Evolutionary conservation across 2,329 filamentous ascomycete species (phyloP).

Genomic region (Pseudofabraea citricarpa): DNA sequence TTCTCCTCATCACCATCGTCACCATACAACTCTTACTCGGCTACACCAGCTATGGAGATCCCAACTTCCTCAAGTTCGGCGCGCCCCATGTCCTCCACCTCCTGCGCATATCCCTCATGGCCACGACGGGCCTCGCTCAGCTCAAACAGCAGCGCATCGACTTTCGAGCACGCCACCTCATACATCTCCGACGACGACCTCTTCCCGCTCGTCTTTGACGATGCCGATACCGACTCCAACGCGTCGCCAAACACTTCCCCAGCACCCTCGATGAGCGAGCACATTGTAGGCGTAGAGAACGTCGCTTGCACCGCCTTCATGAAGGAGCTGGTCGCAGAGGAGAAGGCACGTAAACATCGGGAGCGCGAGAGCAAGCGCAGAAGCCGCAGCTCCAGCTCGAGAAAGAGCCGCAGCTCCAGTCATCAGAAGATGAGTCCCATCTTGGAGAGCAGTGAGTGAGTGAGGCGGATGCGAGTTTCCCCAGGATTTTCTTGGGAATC

Average conservation of each 20-base stretch:
- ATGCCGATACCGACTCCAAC: conserved; percentile 40
- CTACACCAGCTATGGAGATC: conserved; percentile 21
- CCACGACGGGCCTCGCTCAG: conserved; percentile 47
- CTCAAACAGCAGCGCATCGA: conserved; percentile 13
- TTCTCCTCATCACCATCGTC: conserved; percentile 15
- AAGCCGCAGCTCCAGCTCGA: conserved; percentile 27
- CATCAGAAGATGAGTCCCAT: conserved; percentile 58
- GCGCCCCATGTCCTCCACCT: conserved; percentile 16
- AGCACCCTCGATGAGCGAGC: conserved; percentile 14
- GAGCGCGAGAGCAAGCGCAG: conserved; percentile 12
- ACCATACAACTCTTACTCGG: conserved; percentile 19
- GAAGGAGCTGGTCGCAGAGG: conserved; percentile 21
- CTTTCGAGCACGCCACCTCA: conserved; percentile 16
- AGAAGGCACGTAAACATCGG: conserved; percentile 23
- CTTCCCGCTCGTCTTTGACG: conserved; percentile 44
- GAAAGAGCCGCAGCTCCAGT: conserved; percentile 25
- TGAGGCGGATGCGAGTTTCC: no score
- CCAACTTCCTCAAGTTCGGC: conserved; percentile 13
- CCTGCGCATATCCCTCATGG: conserved; percentile 56
- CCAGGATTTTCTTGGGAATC: no score
- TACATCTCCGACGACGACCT: conserved; percentile 59
- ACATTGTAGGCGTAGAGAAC: conserved; percentile 20
- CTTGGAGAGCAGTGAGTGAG: no score
- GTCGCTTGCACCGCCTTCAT: conserved; percentile 22
- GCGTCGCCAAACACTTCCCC: conserved; percentile 29